phyloP scores from a whole-genome alignment of 192 early-diverging fungal species.

The Globomyces pollinis-pini region DNA sequence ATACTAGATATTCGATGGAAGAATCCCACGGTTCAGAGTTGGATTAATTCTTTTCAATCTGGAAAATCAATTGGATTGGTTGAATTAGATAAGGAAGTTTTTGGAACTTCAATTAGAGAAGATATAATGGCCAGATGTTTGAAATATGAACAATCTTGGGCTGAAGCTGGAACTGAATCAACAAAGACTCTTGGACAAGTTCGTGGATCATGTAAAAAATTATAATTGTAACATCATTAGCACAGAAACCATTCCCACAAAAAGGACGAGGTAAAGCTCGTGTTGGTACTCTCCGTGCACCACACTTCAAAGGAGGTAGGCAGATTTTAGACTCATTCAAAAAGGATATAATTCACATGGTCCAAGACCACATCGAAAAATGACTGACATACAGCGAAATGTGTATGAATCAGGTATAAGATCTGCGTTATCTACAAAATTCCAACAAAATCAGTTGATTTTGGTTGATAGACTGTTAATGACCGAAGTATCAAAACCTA shows the following conservation, averaged over 20 bases:
- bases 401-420: slow-evolving; percentile 80
- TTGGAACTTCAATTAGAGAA: slow-evolving; percentile 61
- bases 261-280: slow-evolving; percentile 92
- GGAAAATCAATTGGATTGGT: slow-evolving; percentile 68
- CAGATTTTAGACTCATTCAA: background rate
- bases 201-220: slow-evolving; percentile 68
- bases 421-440: slow-evolving; percentile 80
- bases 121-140: slow-evolving; percentile 82
- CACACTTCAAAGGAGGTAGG: slow-evolving; percentile 85
- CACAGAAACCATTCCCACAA: slow-evolving; percentile 76
- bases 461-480: slow-evolving; percentile 58
- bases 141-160: slow-evolving; percentile 75
- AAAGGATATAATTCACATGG: slow-evolving; percentile 60
- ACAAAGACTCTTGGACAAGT: slow-evolving; percentile 78
- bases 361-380: slow-evolving; percentile 79
- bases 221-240: too few species aligned
- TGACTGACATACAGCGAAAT: slow-evolving; percentile 75
- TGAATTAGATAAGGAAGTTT: slow-evolving; percentile 63
- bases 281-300: slow-evolving; percentile 72
- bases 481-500: slow-evolving; percentile 4
- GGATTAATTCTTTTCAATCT: too few species aligned
- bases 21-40: too few species aligned
- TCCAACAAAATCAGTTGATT: slow-evolving; percentile 76
- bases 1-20: too few species aligned
- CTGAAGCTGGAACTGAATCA: slow-evolving; percentile 75